Conservation (phyloP, 306 rosid species). For the Benincasa hispida region DNA sequence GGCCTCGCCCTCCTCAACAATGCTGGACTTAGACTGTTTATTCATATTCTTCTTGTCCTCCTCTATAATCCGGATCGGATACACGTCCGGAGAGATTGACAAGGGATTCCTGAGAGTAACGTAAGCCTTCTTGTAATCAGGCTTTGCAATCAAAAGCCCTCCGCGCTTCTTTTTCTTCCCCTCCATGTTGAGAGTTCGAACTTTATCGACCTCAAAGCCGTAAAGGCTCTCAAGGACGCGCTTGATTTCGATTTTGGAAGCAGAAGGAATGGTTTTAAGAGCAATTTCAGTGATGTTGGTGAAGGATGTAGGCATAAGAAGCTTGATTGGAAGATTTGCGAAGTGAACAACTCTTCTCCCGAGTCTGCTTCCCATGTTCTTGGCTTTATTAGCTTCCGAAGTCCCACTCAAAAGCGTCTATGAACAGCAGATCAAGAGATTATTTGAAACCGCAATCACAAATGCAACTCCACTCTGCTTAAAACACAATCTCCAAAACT, state of each 20-base stretch:
- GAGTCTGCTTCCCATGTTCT: slow-evolving; percentile 46
- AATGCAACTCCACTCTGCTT: too few relatives aligned
- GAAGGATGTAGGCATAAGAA: slow-evolving; percentile 49
- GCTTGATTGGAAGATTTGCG: slow-evolving; percentile 51
- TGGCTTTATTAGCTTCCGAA: not conserved
- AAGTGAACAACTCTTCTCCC: slow-evolving; percentile 50
- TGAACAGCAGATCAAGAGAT: not conserved
- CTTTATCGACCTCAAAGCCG: slow-evolving; percentile 63
- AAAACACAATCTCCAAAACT: too few relatives aligned
- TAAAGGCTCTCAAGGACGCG: slow-evolving; percentile 28
- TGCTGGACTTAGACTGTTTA: slow-evolving; percentile 36
- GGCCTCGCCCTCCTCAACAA: slow-evolving; percentile 35
- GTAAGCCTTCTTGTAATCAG: slow-evolving; percentile 85
- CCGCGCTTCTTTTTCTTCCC: slow-evolving; percentile 66
- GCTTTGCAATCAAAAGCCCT: slow-evolving; percentile 44
- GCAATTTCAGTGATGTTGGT: slow-evolving; percentile 48
- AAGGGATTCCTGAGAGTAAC: slow-evolving; percentile 53
- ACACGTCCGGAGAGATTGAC: slow-evolving; percentile 34
- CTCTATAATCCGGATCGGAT: slow-evolving; percentile 30
- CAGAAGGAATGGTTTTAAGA: slow-evolving; percentile 69
- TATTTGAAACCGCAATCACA: too few relatives aligned
- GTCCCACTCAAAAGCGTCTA: not conserved
- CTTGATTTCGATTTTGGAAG: slow-evolving; percentile 77
- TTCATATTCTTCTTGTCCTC: slow-evolving; percentile 27
- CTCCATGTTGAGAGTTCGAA: slow-evolving; percentile 70